These are phyloP conservation scores for Pseudonectria buxi DNA, from an alignment of 2,329 filamentous ascomycete genomes.

Conservation along the genomic window DNA sequence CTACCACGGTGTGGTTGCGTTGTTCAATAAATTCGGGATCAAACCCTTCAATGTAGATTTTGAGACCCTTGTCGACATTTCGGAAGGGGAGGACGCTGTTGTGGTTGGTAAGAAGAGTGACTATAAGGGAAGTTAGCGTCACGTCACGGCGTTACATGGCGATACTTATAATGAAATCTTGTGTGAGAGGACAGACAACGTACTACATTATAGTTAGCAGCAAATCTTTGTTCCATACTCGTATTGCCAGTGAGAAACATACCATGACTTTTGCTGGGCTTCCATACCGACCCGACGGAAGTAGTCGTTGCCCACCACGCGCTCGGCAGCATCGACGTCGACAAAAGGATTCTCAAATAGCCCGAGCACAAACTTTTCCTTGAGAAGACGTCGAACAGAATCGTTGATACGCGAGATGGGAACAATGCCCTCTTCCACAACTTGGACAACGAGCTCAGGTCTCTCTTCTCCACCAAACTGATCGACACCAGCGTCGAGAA, in stretches of 20 bases:
- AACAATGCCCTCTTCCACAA: conserved; percentile 36
- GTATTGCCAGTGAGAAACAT: too few relatives aligned
- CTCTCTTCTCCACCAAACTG: conserved; percentile 43
- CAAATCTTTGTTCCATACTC: too few relatives aligned
- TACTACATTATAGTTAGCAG: too few relatives aligned
- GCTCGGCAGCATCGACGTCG: conserved; percentile 33
- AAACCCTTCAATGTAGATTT: conserved; percentile 16
- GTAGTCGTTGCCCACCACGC: conserved; percentile 37
- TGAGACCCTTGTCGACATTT: conserved; percentile 2
- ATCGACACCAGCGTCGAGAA: conserved; percentile 44
- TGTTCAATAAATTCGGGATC: conserved; percentile 10
- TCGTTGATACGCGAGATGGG: conserved; percentile 36
- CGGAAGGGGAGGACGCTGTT: conserved; percentile 13
- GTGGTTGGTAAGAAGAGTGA: conserved; percentile 20
- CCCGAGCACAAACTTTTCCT: conserved; percentile 43
- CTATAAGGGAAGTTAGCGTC: too few relatives aligned
- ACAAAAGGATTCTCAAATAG: conserved; percentile 46
- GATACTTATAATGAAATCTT: too few relatives aligned
- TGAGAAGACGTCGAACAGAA: conserved; percentile 38
- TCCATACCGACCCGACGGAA: conserved; percentile 27
- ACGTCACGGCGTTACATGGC: too few relatives aligned
- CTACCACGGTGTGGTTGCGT: conserved; percentile 23
- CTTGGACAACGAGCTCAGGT: conserved; percentile 41
- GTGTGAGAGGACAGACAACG: too few relatives aligned
- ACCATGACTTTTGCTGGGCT: conserved; percentile 20